phyloP scores from a whole-genome alignment of 148 eudicot species.

The Rhododendron vialii region DNA sequence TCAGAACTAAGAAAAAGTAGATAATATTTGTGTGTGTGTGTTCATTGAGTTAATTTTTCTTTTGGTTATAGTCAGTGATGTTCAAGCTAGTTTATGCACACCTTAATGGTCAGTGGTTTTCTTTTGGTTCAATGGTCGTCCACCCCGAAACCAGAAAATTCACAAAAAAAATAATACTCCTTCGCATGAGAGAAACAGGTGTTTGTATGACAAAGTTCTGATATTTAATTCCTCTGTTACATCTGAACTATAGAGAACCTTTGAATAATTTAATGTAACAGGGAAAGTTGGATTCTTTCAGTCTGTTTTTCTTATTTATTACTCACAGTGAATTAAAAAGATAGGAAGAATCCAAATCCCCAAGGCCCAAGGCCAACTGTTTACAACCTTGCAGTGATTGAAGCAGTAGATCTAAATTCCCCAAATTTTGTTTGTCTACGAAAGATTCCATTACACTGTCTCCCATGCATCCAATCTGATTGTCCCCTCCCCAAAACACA shows the following conservation, averaged over 20 bases:
- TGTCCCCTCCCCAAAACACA: neutral
- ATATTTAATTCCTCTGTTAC: neutral
- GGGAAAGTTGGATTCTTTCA: neutral
- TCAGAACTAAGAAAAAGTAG: neutral
- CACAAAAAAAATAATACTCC: no score
- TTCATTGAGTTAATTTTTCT: neutral
- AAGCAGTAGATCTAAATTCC: neutral
- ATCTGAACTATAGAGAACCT: neutral
- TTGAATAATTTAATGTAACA: neutral
- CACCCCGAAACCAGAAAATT: no score
- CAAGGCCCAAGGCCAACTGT: conserved; percentile 3
- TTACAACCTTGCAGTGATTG: neutral
- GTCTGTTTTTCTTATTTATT: neutral
- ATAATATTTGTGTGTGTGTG: neutral
- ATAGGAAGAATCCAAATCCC: neutral
- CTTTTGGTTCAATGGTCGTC: no score
- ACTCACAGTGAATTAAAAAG: neutral
- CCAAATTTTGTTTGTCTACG: neutral
- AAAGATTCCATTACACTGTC: neutral
- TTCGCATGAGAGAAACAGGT: neutral
- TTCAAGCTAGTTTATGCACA: no score
- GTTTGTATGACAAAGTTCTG: neutral
- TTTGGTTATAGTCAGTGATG: neutral
- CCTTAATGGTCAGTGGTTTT: no score
- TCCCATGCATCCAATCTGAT: neutral